Conservation (phyloP, 805 yeast species). For the Lipomyces sp. region DNA sequence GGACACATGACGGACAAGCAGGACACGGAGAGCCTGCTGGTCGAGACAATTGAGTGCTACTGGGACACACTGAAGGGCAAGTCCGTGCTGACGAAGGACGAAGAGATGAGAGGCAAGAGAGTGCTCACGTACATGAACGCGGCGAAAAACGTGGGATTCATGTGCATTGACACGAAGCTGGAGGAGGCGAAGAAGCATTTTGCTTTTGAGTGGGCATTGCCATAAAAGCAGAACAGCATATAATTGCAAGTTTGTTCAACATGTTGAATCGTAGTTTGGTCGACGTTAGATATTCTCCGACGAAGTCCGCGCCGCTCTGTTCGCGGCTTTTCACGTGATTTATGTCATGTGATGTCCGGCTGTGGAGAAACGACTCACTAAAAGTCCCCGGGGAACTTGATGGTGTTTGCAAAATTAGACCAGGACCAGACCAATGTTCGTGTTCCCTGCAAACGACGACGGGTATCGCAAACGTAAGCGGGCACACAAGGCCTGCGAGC, state of each 20-base stretch:
- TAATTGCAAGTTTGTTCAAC: no score
- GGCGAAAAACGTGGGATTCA: slow-evolving; percentile 28
- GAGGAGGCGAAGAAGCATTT: slow-evolving; percentile 26
- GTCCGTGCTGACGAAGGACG: slow-evolving; percentile 14
- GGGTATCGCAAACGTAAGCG: slow-evolving; percentile 44
- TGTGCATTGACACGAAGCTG: slow-evolving; percentile 25
- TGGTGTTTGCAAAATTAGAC: no score
- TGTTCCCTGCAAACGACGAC: slow-evolving; percentile 45
- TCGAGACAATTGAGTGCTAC: slow-evolving; percentile 23
- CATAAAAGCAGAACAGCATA: not conserved
- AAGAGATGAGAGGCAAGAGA: slow-evolving; percentile 21
- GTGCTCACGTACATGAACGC: slow-evolving; percentile 12
- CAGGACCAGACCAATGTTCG: slow-evolving; percentile 41
- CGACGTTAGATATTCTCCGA: not conserved
- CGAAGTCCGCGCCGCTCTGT: not conserved
- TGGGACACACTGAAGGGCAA: slow-evolving; percentile 26
- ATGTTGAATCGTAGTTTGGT: no score
- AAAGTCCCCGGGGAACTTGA: no score
- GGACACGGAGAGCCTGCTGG: slow-evolving; percentile 21
- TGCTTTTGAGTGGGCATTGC: slow-evolving; percentile 21
- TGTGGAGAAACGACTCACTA: not conserved
- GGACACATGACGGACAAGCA: slow-evolving; percentile 28
- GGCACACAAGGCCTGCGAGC: slow-evolving; percentile 44
- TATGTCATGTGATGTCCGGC: not conserved
- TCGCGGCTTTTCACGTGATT: not conserved